Base-by-base conservation (phyloP, 108 stramenopile genomes). In the Nitzschia palea region DNA sequence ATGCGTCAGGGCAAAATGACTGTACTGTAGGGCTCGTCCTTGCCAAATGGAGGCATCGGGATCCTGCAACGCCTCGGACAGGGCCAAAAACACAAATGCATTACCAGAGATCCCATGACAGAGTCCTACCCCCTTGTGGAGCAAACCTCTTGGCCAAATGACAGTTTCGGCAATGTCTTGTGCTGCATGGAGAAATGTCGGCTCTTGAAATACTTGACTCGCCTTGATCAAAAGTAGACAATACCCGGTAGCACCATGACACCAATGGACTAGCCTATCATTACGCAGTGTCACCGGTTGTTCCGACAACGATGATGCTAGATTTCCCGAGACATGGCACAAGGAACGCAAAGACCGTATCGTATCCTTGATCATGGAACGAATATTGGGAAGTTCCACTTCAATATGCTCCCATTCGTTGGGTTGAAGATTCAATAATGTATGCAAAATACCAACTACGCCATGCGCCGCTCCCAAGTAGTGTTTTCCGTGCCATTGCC, bases 391-490 rank as follows among this genome's bases (percentile, higher is more conserved):
- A 3, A 59, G 58, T 47, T 44, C 33, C 6, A 47, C 62, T 20
- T 71, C 78, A 17, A 86, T 26, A 17, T 62, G 45, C 23, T 71
- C 25, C 44, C 74, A 32, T 45, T 73, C 86, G 18, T 75, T 58
- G 18, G 44, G 42, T 22, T 27, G 18, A 18, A 83, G 82, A 43
- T 66, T 33, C 47, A 90, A 55, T 15, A 90, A 34, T 26, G 77
- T 73, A 55, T 76, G 73, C 1, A 92, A 65, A 36, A 92, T 88
- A 18, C 91, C 91, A 4, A 65, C 76, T 0, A 89, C 71, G 1
- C 91, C 91, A 50, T 87, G 84, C 3, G 80, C 79, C 29, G 91
- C 85, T 12, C 91, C 91, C n/a, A 92, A 62, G 33, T 89, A 89
- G 20, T 77, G 34, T 55, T 86, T 84, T 18, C 45, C 65, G 29